Conservation (phyloP, 495 filamentous ascomycete species). For the Mytilinidion resinicola region DNA sequence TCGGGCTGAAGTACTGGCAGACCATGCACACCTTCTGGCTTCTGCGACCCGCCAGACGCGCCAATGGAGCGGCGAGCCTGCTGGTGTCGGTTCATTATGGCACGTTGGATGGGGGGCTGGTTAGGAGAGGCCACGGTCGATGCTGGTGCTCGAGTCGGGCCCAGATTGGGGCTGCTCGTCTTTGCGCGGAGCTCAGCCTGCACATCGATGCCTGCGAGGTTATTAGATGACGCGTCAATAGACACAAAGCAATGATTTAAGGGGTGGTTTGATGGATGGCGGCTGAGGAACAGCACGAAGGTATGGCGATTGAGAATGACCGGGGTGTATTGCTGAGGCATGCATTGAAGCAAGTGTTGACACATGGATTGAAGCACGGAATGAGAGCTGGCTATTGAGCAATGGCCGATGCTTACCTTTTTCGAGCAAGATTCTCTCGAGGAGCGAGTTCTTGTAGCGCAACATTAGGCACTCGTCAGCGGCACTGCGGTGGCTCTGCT, state of each 20-base stretch:
- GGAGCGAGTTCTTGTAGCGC: slow-evolving; percentile 93
- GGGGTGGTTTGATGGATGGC: background rate
- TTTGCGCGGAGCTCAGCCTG: slow-evolving; percentile 90
- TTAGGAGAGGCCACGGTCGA: slow-evolving; percentile 53
- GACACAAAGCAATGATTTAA: background rate
- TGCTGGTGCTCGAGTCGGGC: slow-evolving; percentile 55
- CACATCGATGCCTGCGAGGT: slow-evolving; percentile 77
- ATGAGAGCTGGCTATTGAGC: background rate
- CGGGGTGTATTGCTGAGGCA: background rate
- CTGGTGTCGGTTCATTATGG: slow-evolving; percentile 63
- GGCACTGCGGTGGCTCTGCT: slow-evolving; percentile 88
- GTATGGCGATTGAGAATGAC: background rate
- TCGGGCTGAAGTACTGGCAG: slow-evolving; percentile 30
- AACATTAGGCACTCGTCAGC: slow-evolving; percentile 98
- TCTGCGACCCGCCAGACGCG: slow-evolving; percentile 60
- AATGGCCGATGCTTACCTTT: slow-evolving; percentile 58
- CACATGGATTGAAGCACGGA: too few relatives aligned
- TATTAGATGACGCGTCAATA: background rate
- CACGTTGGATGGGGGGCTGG: slow-evolving; percentile 59
- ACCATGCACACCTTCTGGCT: slow-evolving; percentile 34
- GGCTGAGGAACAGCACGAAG: background rate
- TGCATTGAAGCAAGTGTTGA: too few relatives aligned
- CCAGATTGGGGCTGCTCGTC: slow-evolving; percentile 66
- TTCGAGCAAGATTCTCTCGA: slow-evolving; percentile 91
- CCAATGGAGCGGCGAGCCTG: slow-evolving; percentile 62